Percentiles rank a stretch among this genome's conserved stretches.
Conservation (phyloP, 306 rosid species). For the Oxytropis ochrocephala region DNA sequence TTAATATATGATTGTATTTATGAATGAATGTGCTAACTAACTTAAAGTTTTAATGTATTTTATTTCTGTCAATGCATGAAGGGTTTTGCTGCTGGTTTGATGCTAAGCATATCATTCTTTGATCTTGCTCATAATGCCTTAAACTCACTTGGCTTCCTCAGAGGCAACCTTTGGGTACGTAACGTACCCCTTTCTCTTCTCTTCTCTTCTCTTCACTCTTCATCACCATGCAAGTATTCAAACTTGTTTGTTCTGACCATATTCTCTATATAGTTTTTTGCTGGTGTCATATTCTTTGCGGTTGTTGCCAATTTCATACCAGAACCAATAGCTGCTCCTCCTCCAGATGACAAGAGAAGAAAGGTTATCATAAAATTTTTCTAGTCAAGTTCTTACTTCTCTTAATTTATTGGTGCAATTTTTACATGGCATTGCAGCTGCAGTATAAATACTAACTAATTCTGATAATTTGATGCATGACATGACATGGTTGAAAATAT, state of each 20-base stretch:
- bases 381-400: not conserved
- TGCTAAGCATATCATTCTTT: slow-evolving; percentile 92
- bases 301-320: slow-evolving; percentile 71
- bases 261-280: slow-evolving; percentile 62
- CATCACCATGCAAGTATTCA: not conserved
- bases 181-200: too few relatives aligned
- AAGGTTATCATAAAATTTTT: slow-evolving; percentile 41
- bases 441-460: not conserved
- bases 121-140: slow-evolving; percentile 95
- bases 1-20: not conserved
- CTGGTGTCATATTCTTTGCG: slow-evolving; percentile 87
- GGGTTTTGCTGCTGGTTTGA: slow-evolving; percentile 98
- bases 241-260: slow-evolving; percentile 1
- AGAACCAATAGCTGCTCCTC: slow-evolving; percentile 69
- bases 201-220: slow-evolving; percentile 5
- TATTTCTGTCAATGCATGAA: slow-evolving; percentile 31
- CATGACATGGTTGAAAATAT: slow-evolving; percentile 38
- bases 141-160: slow-evolving; percentile 85
- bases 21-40: not conserved
- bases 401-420: not conserved
- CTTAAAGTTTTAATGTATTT: not conserved
- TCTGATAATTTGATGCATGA: slow-evolving; percentile 25
- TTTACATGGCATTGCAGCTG: not conserved
- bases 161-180: slow-evolving; percentile 95
- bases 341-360: slow-evolving; percentile 58